Base-by-base conservation (phyloP, 2,329 filamentous ascomycete species). In the Arachnomyces sp. region DNA sequence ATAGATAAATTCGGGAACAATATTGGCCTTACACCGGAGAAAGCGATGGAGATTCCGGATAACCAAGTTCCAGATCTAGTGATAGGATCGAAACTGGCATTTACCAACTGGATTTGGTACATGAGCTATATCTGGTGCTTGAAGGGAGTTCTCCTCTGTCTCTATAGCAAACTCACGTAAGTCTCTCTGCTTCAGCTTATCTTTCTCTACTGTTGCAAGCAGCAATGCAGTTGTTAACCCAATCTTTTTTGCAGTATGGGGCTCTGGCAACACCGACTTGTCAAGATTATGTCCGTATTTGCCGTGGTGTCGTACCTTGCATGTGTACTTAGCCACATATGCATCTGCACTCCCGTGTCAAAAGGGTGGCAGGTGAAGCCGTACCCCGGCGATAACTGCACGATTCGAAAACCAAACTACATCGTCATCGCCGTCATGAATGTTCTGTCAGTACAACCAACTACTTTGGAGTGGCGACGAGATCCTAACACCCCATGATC, bases 341-440 rank as follows among this genome's bases (percentile, higher is more conserved):
- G 20, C 9, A 25, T 25, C 20, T 25, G 71, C 13, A 65, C 66
- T n/a, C 57, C 65, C 0, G 61, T 66, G 0, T 64, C 64, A 1
- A 43, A 67, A 2, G 75, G 72, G 71, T 73, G 69, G 30, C 74
- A 65, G 58, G 70, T 72, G 0, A 63, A 62, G 14, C 67, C 71
- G 0, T 63, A 72, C 2, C 61, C 70, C 5, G 71, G 68, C 5
- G 48, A 50, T 28, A 43, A 45, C 28, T 49, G 48, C 37, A 49
- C 46, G 3, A 28, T 49, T n/a, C 47, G 46, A 2, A 43, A 43
- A 13, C 17, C 39, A 1, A 45, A 47, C 30, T 49, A 50, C 25
- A 41, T 50, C 17, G 36, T 49, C 6, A 49, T 50, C 14, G 48
- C 43, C 16, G 34, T 39, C 13, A 32, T 50, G n/a, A 50, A 43